phyloP scores from a whole-genome alignment of 2,329 filamentous ascomycete species.

The Alternaria incomplexa region DNA sequence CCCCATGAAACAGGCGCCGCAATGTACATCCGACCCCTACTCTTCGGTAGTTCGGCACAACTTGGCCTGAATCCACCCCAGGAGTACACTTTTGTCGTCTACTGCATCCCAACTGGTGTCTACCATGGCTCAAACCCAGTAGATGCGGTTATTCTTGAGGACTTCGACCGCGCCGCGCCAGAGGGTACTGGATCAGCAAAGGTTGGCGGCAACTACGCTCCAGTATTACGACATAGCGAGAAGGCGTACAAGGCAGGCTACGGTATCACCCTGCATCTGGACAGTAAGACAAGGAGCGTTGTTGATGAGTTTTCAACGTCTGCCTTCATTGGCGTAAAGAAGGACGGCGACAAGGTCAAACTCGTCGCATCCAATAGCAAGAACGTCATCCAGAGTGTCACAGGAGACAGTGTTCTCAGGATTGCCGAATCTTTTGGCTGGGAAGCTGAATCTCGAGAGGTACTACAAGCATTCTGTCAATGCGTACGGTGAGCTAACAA shows the following conservation, averaged over 20 bases:
- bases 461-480: constrained; percentile 48
- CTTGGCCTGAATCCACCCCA: constrained; percentile 85
- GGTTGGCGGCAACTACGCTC: constrained; percentile 94
- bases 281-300: constrained; percentile 81
- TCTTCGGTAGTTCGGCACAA: constrained; percentile 88
- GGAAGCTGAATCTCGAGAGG: constrained; percentile 77
- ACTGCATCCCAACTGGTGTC: constrained; percentile 88
- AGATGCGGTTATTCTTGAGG: constrained; percentile 85
- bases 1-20: constrained; percentile 87
- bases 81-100: constrained; percentile 90
- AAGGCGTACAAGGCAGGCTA: constrained; percentile 78
- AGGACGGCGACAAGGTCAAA: constrained; percentile 67
- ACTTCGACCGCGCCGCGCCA: constrained; percentile 93
- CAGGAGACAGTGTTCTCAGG: constrained; percentile 76
- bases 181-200: constrained; percentile 91
- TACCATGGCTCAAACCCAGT: constrained; percentile 92
- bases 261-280: constrained; percentile 93
- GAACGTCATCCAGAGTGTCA: constrained; percentile 87
- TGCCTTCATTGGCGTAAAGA: constrained; percentile 83
- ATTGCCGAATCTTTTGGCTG: constrained; percentile 82
- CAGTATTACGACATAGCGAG: constrained; percentile 86
- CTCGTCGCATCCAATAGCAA: constrained; percentile 87
- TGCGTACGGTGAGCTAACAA: constrained; percentile 4
- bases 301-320: constrained; percentile 96
- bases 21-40: constrained; percentile 88